Evolutionary conservation across 805 yeast genomes (phyloP), one percentile per base, ranked within the genome.

Genomic region (Pichia phayaonensis): DNA sequence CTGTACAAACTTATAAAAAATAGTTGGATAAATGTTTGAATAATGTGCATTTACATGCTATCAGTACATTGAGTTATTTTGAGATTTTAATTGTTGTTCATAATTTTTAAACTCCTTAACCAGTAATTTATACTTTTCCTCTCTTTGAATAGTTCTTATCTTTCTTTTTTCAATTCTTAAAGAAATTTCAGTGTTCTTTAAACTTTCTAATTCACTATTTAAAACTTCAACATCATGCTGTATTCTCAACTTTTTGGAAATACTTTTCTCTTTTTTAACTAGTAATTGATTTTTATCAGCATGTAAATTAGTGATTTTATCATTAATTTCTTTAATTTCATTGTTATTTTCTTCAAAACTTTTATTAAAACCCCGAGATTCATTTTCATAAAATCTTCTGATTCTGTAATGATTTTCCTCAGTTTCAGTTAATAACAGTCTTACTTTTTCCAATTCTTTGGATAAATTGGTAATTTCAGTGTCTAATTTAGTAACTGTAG

Each of bases 401-500:
- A 65, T 69, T 44, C 68, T 70, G 31, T 65, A 47, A 50, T 68
- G 69, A 20, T 61, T 54, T 46, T 73, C 78, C 40, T 67, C 68
- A 7, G 69, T 51, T 50, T 72, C 76, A 10, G 63, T 57, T 49
- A 70, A 72, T 38, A 66, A 67, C 44, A 71, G 53, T 42, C 67
- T 67, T 23, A 62, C 56, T 38, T 63, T 63, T 52, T 71, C 64
- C 24, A 67, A 65, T 31, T 64, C 54, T 50, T 67, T 69, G 26
- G 73, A 72, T 26, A 68, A 52, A 34, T 62, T 61, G 11, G 69
- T 56, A 44, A 70, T 68, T 44, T 64, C 68, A 26, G 60, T 62
- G 48, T 74, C 76, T 8, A 68, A 58, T 54, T 65, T 70, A 18
- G 70, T 69, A 57, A 70, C 76, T 23, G 70, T 68, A 42, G 71